Evolutionary conservation across 2,329 filamentous ascomycete species (phyloP).

Genomic region (Lachnellula hyalina): DNA sequence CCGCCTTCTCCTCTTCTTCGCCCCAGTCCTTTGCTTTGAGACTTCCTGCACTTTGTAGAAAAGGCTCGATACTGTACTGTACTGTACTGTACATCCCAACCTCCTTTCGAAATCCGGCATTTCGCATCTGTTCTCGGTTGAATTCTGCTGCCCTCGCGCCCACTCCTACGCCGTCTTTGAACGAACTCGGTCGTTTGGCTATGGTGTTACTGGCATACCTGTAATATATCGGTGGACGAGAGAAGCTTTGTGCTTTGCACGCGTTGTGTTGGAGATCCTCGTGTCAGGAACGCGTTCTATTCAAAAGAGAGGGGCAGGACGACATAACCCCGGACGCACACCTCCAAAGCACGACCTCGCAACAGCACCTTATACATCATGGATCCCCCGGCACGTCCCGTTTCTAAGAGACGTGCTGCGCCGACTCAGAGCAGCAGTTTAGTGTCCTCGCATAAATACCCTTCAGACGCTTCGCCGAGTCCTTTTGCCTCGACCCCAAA

Average conservation of each 20-base stretch:
- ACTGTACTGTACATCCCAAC: not conserved
- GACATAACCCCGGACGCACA: constrained; percentile 3
- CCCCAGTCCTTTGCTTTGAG: not conserved
- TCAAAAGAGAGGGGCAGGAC: constrained; percentile 20
- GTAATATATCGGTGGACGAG: constrained; percentile 18
- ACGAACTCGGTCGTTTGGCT: constrained; percentile 11
- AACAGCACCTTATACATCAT: constrained; percentile 14
- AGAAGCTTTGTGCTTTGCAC: constrained; percentile 17
- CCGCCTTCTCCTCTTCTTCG: not conserved
- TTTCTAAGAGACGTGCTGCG: constrained; percentile 18
- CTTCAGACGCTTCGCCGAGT: constrained; percentile 25
- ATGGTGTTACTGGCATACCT: constrained; percentile 19
- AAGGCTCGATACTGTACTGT: not conserved
- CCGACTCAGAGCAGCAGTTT: constrained; percentile 13
- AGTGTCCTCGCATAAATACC: constrained; percentile 10
- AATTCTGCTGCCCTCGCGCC: constrained; percentile 2
- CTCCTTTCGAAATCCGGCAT: not conserved
- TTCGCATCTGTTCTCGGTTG: constrained; percentile 1
- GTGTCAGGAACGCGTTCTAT: constrained; percentile 25
- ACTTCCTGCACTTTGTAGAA: not conserved
- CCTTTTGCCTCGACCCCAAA: constrained; percentile 22
- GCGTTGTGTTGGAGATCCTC: constrained; percentile 16
- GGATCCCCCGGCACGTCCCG: constrained; percentile 24
- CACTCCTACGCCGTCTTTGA: constrained; percentile 1
- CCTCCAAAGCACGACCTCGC: constrained; percentile 2